A percentile compares a stretch with the other conserved stretches of the same genome.
phyloP scores from a whole-genome alignment of 148 eudicot species.

The Amaranthus hypochondriacus region DNA sequence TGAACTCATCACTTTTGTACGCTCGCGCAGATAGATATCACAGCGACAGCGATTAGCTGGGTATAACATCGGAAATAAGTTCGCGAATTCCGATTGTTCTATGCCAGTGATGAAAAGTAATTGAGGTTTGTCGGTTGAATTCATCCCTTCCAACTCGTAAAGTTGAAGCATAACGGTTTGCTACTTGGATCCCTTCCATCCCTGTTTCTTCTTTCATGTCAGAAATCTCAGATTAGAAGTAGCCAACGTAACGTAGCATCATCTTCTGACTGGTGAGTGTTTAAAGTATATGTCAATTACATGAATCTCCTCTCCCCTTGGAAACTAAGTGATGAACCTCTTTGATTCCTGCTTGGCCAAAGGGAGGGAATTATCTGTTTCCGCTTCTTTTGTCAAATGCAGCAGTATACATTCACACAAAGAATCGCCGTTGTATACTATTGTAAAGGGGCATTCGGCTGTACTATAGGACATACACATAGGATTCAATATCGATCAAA shows the following conservation, averaged over 20 bases:
- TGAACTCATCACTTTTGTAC: constrained; percentile 8
- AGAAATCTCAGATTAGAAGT: constrained; percentile 24
- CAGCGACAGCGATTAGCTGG: constrained; percentile 71
- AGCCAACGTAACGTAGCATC: constrained; percentile 14
- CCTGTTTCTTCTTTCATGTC: constrained; percentile 15
- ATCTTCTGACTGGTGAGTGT: constrained; percentile 25
- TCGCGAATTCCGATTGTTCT: constrained; percentile 6
- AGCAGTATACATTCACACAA: constrained; percentile 27
- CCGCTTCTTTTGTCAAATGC: constrained; percentile 16
- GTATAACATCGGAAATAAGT: background rate
- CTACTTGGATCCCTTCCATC: constrained; percentile 5
- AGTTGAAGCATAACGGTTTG: constrained; percentile 24
- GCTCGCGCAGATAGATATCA: constrained; percentile 64
- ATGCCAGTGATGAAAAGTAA: constrained; percentile 23
- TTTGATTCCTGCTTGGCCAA: constrained; percentile 2
- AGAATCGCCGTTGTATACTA: constrained; percentile 25
- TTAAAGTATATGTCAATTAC: constrained; percentile 3
- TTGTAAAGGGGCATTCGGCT: constrained; percentile 19
- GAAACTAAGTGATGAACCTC: constrained; percentile 8
- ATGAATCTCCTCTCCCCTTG: constrained; percentile 3
- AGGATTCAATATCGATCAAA: constrained; percentile 21
- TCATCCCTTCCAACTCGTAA: constrained; percentile 3
- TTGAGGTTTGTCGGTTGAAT: constrained; percentile 8
- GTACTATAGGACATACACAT: constrained; percentile 23
- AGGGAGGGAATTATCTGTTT: background rate